Evolutionary conservation across 371 early-diverging fungal genomes (phyloP).

Genomic region (Rhizopus microsporus): DNA sequence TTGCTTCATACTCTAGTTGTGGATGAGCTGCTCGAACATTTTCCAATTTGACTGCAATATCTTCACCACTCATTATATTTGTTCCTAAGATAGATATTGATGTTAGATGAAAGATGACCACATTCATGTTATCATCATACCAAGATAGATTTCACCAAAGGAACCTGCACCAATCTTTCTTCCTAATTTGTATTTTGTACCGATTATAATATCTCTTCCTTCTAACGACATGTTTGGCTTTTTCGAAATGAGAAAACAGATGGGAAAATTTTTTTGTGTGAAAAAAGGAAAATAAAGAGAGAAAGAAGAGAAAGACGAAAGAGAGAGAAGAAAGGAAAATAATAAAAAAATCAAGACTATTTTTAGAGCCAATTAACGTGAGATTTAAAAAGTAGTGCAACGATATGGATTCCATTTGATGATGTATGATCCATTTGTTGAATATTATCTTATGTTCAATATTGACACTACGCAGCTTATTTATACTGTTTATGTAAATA

Average conservation of each 20-base stretch:
- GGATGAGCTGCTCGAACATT: slow-evolving; percentile 91
- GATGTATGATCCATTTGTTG: too few relatives aligned
- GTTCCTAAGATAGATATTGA: slow-evolving; percentile 58
- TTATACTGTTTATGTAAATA: background rate
- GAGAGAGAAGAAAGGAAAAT: slow-evolving; percentile 1
- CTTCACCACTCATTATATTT: slow-evolving; percentile 91
- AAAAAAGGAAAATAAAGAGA: slow-evolving; percentile 7
- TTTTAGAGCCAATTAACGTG: too few relatives aligned
- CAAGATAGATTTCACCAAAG: slow-evolving; percentile 99
- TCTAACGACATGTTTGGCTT: slow-evolving; percentile 40
- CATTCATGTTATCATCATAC: slow-evolving; percentile 40
- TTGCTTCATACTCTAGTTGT: slow-evolving; percentile 96
- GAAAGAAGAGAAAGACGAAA: too few relatives aligned
- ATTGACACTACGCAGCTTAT: too few relatives aligned
- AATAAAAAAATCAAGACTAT: slow-evolving; percentile 3
- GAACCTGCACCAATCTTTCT: slow-evolving; percentile 98
- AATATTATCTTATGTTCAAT: too few relatives aligned
- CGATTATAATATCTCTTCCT: slow-evolving; percentile 56
- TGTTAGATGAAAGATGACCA: slow-evolving; percentile 10
- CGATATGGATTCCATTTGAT: too few relatives aligned
- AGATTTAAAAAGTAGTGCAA: too few relatives aligned
- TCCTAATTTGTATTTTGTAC: slow-evolving; percentile 92
- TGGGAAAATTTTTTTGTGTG: background rate
- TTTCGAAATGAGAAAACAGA: slow-evolving; percentile 9
- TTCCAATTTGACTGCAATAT: slow-evolving; percentile 96